These are phyloP conservation scores for Nemania sp. DNA, from an alignment of 2,329 filamentous ascomycete genomes.

Conservation along the genomic window DNA sequence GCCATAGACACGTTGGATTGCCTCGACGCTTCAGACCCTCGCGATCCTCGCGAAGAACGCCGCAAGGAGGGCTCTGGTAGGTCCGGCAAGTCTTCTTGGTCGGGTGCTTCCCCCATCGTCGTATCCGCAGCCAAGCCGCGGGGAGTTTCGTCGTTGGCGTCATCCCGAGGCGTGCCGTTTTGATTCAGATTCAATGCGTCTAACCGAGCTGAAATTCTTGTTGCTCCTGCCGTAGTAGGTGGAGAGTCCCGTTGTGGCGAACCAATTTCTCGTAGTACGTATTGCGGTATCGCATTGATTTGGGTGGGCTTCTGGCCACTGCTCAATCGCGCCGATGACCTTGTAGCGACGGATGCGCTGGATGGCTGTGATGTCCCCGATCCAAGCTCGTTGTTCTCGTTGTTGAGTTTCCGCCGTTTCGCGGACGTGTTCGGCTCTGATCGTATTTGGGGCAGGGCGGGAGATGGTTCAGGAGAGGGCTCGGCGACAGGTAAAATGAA, in stretches of 20 bases:
- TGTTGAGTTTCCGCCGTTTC: slow-evolving; percentile 58
- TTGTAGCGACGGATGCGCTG: slow-evolving; percentile 42
- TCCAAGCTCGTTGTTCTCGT: slow-evolving; percentile 44
- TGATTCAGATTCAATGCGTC: slow-evolving; percentile 37
- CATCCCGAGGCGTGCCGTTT: slow-evolving; percentile 37
- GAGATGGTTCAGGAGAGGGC: slow-evolving; percentile 41
- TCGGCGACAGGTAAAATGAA: slow-evolving; percentile 59
- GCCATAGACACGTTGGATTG: slow-evolving; percentile 36
- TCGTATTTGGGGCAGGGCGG: slow-evolving; percentile 49
- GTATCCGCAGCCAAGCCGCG: slow-evolving; percentile 13
- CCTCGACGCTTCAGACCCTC: slow-evolving; percentile 41
- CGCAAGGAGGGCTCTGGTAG: slow-evolving; percentile 38
- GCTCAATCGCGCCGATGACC: slow-evolving; percentile 36
- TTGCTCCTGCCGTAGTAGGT: slow-evolving; percentile 33
- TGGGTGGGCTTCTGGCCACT: slow-evolving; percentile 37
- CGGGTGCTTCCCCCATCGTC: slow-evolving; percentile 18
- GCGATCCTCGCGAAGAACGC: slow-evolving; percentile 39
- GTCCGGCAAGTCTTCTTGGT: slow-evolving; percentile 36
- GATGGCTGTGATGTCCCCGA: slow-evolving; percentile 39
- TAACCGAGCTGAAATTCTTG: slow-evolving; percentile 29
- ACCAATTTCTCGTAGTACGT: not conserved
- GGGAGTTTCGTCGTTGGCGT: slow-evolving; percentile 33
- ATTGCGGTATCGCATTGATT: slow-evolving; percentile 1
- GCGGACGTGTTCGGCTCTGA: slow-evolving; percentile 62
- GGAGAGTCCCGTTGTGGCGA: slow-evolving; percentile 18